Evolutionary conservation across 2,329 filamentous ascomycete species (phyloP).

Genomic region (Colletotrichum ledebouriae): DNA sequence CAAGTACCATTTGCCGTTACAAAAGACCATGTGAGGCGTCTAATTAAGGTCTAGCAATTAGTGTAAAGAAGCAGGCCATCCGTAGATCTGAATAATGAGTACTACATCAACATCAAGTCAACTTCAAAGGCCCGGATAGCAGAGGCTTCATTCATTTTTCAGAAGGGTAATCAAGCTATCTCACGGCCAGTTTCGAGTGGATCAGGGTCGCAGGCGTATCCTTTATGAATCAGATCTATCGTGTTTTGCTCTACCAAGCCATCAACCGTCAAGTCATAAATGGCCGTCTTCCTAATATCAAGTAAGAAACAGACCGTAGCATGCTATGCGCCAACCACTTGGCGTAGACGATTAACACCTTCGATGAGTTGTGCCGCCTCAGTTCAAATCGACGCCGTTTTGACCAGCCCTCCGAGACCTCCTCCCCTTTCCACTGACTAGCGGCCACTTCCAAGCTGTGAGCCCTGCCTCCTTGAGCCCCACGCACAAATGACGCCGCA

Average conservation of each 20-base stretch:
- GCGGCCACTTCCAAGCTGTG: constrained; percentile 17
- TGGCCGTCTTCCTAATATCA: constrained; percentile 13
- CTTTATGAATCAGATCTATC: constrained; percentile 22
- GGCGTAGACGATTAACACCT: constrained; percentile 9
- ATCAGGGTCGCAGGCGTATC: neutral
- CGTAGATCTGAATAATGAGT: no score
- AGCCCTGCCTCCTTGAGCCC: constrained; percentile 13
- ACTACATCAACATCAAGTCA: no score
- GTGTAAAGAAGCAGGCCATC: no score
- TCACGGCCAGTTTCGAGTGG: no score
- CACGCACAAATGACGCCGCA: constrained; percentile 17
- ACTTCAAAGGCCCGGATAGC: no score
- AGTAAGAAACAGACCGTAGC: constrained; percentile 1
- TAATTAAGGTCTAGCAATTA: no score
- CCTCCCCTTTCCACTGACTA: constrained; percentile 10
- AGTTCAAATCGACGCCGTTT: constrained; percentile 8
- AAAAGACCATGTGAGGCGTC: no score
- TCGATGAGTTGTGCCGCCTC: constrained; percentile 14
- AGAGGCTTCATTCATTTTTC: no score
- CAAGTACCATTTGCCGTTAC: no score
- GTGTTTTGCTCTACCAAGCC: constrained; percentile 4
- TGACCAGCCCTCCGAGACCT: neutral
- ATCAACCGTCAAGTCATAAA: constrained; percentile 23
- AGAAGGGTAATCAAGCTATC: no score
- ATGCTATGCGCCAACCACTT: constrained; percentile 7